phyloP scores from a whole-genome alignment of 306 rosid genomes.

The Quercus ilex region DNA sequence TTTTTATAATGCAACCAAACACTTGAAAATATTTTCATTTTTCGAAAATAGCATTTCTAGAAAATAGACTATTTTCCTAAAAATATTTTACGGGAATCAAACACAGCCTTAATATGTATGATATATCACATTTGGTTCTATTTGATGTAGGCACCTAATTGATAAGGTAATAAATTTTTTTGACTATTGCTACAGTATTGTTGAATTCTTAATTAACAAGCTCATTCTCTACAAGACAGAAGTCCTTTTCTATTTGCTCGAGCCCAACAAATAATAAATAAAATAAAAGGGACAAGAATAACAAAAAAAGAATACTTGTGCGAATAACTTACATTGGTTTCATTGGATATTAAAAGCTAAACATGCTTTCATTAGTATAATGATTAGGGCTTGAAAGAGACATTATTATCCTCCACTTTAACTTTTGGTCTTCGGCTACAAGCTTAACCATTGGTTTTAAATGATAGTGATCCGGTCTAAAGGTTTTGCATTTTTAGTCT shows the following conservation, averaged over 20 bases:
- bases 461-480: constrained; percentile 28
- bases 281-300: too few species aligned
- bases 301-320: constrained; percentile 8
- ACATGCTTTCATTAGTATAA: constrained; percentile 15
- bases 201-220: background rate
- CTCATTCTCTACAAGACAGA: constrained; percentile 5
- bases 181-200: background rate
- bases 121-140: background rate
- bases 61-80: too few species aligned
- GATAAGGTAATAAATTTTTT: background rate
- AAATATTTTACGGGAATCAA: too few species aligned
- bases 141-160: background rate
- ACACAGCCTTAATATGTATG: too few species aligned
- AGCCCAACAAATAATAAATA: background rate
- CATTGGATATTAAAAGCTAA: constrained; percentile 33
- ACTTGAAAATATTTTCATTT: too few species aligned
- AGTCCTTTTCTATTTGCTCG: background rate
- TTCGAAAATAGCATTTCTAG: too few species aligned
- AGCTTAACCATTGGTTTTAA: constrained; percentile 3
- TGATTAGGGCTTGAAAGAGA: constrained; percentile 21
- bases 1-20: too few species aligned
- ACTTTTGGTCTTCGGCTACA: constrained; percentile 5
- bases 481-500: constrained; percentile 3
- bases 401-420: constrained; percentile 20
- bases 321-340: constrained; percentile 10